Evolutionary conservation across 371 early-diverging fungal genomes (phyloP).

Genomic region (Synchytrium microbalum): DNA sequence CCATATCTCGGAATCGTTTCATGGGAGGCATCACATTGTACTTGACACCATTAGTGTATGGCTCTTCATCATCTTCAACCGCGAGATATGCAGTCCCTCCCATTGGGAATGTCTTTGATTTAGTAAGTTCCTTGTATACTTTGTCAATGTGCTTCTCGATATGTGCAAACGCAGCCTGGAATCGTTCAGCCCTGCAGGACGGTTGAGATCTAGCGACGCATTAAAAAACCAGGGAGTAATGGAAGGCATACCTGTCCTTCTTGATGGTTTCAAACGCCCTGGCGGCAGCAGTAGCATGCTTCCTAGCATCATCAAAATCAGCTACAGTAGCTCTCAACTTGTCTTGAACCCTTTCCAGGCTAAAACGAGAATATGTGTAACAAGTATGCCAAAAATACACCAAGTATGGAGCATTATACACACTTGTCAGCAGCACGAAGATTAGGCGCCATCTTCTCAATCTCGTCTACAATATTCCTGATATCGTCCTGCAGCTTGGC

Average conservation of each 20-base stretch:
- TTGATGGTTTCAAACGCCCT: constrained; percentile 73
- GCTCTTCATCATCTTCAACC: constrained; percentile 90
- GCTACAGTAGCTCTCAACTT: constrained; percentile 69
- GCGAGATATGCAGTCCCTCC: constrained; percentile 96
- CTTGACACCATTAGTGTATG: constrained; percentile 87
- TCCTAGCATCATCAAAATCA: constrained; percentile 72
- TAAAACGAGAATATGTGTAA: constrained; percentile 7
- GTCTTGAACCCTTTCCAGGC: constrained; percentile 69
- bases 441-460: constrained; percentile 85
- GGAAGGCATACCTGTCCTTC: constrained; percentile 56
- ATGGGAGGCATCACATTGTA: constrained; percentile 99
- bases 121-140: constrained; percentile 94
- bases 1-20: constrained; percentile 99
- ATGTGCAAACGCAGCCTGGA: constrained; percentile 85
- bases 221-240: not conserved
- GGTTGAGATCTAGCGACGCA: not conserved
- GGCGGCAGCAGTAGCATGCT: constrained; percentile 68
- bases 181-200: constrained; percentile 55
- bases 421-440: constrained; percentile 72
- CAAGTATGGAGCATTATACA: not conserved
- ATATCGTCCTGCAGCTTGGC: constrained; percentile 63
- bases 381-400: no score
- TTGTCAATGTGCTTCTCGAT: constrained; percentile 82
- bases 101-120: constrained; percentile 62
- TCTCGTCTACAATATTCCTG: constrained; percentile 53